These are phyloP conservation scores for Apiospora rasikravindrae DNA, from an alignment of 2,329 filamentous ascomycete species.

Conservation along the genomic window DNA sequence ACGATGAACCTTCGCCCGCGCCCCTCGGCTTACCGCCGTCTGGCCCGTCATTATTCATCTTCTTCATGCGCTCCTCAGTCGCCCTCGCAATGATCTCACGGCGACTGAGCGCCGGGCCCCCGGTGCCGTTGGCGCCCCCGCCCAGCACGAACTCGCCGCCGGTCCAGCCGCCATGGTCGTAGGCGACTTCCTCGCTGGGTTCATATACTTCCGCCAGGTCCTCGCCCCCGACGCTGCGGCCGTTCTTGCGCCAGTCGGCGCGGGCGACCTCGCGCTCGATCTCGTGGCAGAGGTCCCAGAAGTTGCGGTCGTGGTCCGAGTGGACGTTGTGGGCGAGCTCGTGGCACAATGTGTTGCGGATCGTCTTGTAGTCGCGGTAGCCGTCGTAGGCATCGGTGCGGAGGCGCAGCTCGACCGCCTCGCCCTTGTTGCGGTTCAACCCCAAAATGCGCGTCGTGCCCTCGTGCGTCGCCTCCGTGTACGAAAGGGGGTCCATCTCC, in stretches of 20 bases:
- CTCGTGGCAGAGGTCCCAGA: conserved; percentile 87
- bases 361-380: conserved; percentile 89
- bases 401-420: conserved; percentile 88
- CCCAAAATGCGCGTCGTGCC: conserved; percentile 78
- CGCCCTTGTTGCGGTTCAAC: conserved; percentile 83
- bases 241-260: conserved; percentile 78
- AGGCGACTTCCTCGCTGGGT: conserved; percentile 54
- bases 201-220: conserved; percentile 61
- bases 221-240: conserved; percentile 68
- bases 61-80: conserved; percentile 70
- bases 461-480: conserved; percentile 76
- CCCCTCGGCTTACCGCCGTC: conserved; percentile 24
- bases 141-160: conserved; percentile 81
- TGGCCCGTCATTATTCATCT: conserved; percentile 38
- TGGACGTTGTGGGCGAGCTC: conserved; percentile 93
- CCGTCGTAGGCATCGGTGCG: conserved; percentile 95
- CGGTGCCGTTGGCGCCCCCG: conserved; percentile 38
- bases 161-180: conserved; percentile 78
- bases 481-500: conserved; percentile 89
- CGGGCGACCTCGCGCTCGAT: conserved; percentile 86
- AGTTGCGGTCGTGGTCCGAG: conserved; percentile 80
- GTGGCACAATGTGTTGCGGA: conserved; percentile 91
- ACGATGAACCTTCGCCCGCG: background rate
- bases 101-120: conserved; percentile 55
- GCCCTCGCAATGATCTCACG: conserved; percentile 78